These are phyloP conservation scores for Chytriomyces sp. DNA, from an alignment of 192 early-diverging fungal species.

Conservation along the genomic window DNA sequence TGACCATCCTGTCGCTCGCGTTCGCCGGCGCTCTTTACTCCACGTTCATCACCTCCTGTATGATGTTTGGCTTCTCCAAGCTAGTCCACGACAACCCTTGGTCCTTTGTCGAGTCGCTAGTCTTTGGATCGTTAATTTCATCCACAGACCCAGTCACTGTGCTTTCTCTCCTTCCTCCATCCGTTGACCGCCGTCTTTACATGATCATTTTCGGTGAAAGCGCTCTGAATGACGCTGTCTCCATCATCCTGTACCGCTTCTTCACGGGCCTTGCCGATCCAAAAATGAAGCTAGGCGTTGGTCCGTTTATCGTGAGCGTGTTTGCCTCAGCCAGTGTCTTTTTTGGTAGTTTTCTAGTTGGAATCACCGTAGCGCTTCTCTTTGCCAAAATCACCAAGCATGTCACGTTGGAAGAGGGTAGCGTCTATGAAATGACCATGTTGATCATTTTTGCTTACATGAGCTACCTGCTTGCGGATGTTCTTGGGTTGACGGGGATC, in stretches of 20 bases:
- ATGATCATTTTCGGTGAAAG: constrained; percentile 71
- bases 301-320: constrained; percentile 55
- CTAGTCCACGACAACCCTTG: constrained; percentile 47
- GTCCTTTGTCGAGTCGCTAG: constrained; percentile 61
- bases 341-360: constrained; percentile 56
- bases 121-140: constrained; percentile 65
- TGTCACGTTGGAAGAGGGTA: constrained; percentile 46
- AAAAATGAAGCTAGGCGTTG: constrained; percentile 48
- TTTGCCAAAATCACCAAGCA: constrained; percentile 68
- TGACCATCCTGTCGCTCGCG: constrained; percentile 58
- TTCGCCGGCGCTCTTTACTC: constrained; percentile 64
- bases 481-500: constrained; percentile 60
- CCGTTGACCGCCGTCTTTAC: constrained; percentile 60
- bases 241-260: constrained; percentile 68
- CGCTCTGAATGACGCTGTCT: constrained; percentile 66
- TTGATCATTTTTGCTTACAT: constrained; percentile 61
- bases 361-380: constrained; percentile 50
- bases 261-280: constrained; percentile 60
- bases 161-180: constrained; percentile 59
- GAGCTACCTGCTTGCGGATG: constrained; percentile 61
- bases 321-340: constrained; percentile 60
- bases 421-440: constrained; percentile 66
- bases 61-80: constrained; percentile 64
- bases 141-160: constrained; percentile 70
- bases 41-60: constrained; percentile 58